Base-by-base conservation (phyloP, 140 eudicot species). In the Flaveria floridana region DNA sequence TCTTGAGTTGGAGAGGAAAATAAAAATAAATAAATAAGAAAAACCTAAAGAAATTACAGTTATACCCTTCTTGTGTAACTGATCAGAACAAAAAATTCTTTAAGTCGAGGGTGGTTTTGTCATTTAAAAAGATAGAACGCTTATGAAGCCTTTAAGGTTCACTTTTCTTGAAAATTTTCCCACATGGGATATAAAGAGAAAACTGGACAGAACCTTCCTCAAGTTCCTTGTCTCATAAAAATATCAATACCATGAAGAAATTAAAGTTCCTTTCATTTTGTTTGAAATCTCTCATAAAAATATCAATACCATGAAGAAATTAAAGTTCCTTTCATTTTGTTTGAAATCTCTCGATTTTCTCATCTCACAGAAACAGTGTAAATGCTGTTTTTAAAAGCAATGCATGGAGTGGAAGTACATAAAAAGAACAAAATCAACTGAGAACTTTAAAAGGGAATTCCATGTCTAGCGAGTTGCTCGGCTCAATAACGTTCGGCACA, bases 361-460 rank as follows among this genome's bases (percentile, higher is more conserved):
- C 19, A 39, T 23, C 73, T 21, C 30, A 1, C 11, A 19, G 21
- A 68, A 21, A 46, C 20, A 2, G 73, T 20, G n/a, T 28, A 18
- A 18, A 28, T 9, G 2, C 30, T 14, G 71, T 26, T 25, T 19
- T 25, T 11, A 75, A 50, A 75, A 65, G 79, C 52, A 12, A 28
- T 50, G 13, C 20, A 3, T 16, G 4, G 50, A 25, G 63, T 63
- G 72, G 19, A 64, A 65, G 55, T 18, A 51, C 14, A 16, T n/a
- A 64, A 51, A 64, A 66, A 76, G n/a, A 44, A 51, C 39, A 69
- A 56, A 21, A 41, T 76, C 59, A 25, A 23, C n/a, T 9, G 37
- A n/a, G 56, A 61, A 46, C 37, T 44, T 14, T 16, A 62, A 3
- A 25, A 50, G n/a, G 26, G 47, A 47, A 13, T 9, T 25, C 65